phyloP scores from a whole-genome alignment of 257 asterid species.

The Rhazya stricta region DNA sequence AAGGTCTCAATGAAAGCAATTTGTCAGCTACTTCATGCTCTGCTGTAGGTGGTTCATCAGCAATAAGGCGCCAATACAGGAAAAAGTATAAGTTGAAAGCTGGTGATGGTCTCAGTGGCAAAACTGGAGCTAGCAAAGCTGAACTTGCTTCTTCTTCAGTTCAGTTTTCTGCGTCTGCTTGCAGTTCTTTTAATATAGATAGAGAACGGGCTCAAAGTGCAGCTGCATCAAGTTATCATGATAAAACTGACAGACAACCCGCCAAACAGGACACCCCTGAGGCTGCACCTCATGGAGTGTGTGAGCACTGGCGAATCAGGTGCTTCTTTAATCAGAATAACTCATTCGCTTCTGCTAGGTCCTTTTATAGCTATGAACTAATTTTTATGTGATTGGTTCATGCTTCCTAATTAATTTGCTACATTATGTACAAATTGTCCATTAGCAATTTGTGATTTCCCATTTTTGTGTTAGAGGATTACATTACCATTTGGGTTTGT shows the following conservation, averaged over 20 bases:
- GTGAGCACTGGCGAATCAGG: constrained; percentile 90
- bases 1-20: constrained; percentile 27
- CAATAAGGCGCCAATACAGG: constrained; percentile 59
- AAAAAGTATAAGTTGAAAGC: constrained; percentile 71
- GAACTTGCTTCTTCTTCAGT: constrained; percentile 17
- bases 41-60: constrained; percentile 58
- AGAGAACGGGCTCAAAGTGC: constrained; percentile 16
- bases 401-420: neutral
- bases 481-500: constrained; percentile 6
- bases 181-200: constrained; percentile 15
- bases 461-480: neutral
- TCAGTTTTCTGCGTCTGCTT: constrained; percentile 20
- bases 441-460: neutral
- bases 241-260: constrained; percentile 30
- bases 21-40: constrained; percentile 29
- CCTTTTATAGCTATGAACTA: neutral
- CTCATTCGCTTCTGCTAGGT: neutral
- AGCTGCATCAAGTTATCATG: constrained; percentile 7
- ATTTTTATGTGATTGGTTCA: neutral
- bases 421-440: neutral
- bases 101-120: constrained; percentile 34
- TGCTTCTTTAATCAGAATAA: constrained; percentile 19
- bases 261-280: constrained; percentile 33
- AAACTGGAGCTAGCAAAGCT: constrained; percentile 24
- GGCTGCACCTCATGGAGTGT: constrained; percentile 31